A percentile compares a stretch with the other conserved stretches of the same genome.
phyloP scores from a whole-genome alignment of 768 basidiomycete species.

The Amanita jacksonii region DNA sequence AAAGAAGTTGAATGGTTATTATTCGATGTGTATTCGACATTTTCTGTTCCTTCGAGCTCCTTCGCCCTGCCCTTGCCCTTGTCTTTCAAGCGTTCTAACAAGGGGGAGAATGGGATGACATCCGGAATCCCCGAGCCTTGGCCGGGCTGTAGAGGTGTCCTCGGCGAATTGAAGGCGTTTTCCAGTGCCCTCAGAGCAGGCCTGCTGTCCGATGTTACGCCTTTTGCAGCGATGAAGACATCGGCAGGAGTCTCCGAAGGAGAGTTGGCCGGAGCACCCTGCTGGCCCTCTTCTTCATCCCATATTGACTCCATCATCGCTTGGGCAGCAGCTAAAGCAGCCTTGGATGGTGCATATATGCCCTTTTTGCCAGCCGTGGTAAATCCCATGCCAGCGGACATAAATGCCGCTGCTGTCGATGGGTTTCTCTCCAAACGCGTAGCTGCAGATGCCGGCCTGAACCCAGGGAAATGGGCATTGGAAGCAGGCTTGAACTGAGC shows the following conservation, averaged over 20 bases:
- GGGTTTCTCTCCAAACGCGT: slow-evolving; percentile 11
- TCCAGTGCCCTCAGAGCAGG: slow-evolving; percentile 28
- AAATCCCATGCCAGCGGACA: slow-evolving; percentile 16
- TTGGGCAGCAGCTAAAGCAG: slow-evolving; percentile 45
- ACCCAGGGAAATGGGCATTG: slow-evolving; percentile 21
- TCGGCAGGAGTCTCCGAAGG: slow-evolving; percentile 16
- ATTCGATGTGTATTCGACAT: neutral
- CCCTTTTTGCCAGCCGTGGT: slow-evolving; percentile 26
- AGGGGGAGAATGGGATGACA: slow-evolving; percentile 8
- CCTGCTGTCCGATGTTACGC: slow-evolving; percentile 22
- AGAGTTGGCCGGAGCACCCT: slow-evolving; percentile 8
- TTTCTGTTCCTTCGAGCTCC: neutral
- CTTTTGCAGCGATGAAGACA: slow-evolving; percentile 13
- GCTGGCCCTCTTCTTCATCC: slow-evolving; percentile 27
- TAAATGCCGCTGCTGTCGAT: slow-evolving; percentile 2
- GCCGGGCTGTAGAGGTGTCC: slow-evolving; percentile 25
- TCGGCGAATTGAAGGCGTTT: slow-evolving; percentile 27
- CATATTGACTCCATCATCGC: slow-evolving; percentile 38
- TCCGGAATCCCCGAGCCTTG: slow-evolving; percentile 8
- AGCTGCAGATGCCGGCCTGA: slow-evolving; percentile 29
- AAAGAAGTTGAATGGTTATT: neutral
- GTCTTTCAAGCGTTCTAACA: neutral
- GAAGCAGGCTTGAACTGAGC: slow-evolving; percentile 40
- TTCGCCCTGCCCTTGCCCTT: neutral
- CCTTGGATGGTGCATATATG: slow-evolving; percentile 40